Evolutionary conservation across 352 stramenopile species (phyloP).

Genomic region (Pythium dissimile): DNA sequence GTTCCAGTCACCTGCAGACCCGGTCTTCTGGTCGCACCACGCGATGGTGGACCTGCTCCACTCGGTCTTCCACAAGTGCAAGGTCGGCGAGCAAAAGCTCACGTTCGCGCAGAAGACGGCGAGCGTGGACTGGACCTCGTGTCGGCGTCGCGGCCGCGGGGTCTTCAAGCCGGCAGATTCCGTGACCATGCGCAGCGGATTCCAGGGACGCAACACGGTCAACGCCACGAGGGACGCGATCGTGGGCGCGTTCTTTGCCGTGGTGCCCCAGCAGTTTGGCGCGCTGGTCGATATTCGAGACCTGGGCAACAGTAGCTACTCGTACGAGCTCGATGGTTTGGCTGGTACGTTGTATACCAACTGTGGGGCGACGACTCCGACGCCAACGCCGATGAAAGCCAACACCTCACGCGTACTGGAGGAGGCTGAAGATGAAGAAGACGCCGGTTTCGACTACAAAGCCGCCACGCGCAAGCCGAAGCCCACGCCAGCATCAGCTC

Average conservation of each 20-base stretch:
- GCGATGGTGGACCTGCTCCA: slow-evolving; percentile 59
- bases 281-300: slow-evolving; percentile 13
- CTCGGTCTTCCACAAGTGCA: slow-evolving; percentile 65
- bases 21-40: slow-evolving; percentile 72
- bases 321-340: slow-evolving; percentile 23
- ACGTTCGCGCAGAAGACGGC: slow-evolving; percentile 46
- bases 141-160: slow-evolving; percentile 25
- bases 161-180: slow-evolving; percentile 42
- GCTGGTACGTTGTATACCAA: slow-evolving; percentile 12
- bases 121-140: slow-evolving; percentile 46
- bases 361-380: slow-evolving; percentile 1
- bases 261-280: slow-evolving; percentile 5
- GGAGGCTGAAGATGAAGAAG: neutral
- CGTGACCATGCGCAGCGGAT: slow-evolving; percentile 38
- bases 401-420: neutral
- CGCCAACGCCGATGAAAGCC: neutral
- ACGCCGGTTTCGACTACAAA: neutral
- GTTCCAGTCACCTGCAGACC: slow-evolving; percentile 44
- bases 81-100: slow-evolving; percentile 33
- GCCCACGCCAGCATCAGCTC: too few species aligned
- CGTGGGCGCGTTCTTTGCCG: slow-evolving; percentile 9
- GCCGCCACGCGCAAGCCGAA: neutral
- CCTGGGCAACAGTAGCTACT: slow-evolving; percentile 22
- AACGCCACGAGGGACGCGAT: slow-evolving; percentile 8
- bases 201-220: slow-evolving; percentile 28